Evolutionary conservation across 139 green algal genomes (phyloP).

Genomic region (Mychonastes homosphaera): DNA sequence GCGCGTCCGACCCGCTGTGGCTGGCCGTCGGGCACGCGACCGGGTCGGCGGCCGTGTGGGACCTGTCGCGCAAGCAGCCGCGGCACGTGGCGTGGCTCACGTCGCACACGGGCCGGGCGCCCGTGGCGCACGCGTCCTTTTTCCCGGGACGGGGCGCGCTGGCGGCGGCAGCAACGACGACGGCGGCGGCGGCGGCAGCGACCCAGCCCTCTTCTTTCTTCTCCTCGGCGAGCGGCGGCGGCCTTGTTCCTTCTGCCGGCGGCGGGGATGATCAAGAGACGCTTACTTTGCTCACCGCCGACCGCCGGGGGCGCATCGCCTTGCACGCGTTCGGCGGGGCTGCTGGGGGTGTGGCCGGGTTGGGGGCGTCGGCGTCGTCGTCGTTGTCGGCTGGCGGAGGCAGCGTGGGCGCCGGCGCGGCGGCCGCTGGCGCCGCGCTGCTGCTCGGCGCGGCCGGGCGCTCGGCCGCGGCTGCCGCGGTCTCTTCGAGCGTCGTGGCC

Average conservation of each 20-base stretch:
- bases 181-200: too few species aligned
- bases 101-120: constrained; percentile 3
- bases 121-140: constrained; percentile 31
- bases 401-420: background rate
- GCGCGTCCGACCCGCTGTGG: constrained; percentile 29
- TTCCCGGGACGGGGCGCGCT: constrained; percentile 19
- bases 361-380: too few species aligned
- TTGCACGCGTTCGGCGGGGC: too few species aligned
- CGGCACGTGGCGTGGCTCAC: constrained; percentile 8
- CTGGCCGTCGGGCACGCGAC: constrained; percentile 37
- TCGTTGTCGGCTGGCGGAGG: too few species aligned
- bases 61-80: constrained; percentile 29
- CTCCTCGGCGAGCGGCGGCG: too few species aligned
- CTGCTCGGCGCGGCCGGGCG: background rate
- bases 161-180: too few species aligned
- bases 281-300: constrained; percentile 20
- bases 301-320: background rate
- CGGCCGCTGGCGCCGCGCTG: background rate
- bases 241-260: too few species aligned
- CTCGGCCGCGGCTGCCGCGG: too few species aligned
- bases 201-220: too few species aligned
- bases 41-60: constrained; percentile 31
- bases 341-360: too few species aligned
- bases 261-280: too few species aligned
- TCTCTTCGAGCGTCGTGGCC: too few species aligned